These are phyloP conservation scores for Pichia sp. DNA, from an alignment of 1,139 yeast genomes.

Conservation along the genomic window DNA sequence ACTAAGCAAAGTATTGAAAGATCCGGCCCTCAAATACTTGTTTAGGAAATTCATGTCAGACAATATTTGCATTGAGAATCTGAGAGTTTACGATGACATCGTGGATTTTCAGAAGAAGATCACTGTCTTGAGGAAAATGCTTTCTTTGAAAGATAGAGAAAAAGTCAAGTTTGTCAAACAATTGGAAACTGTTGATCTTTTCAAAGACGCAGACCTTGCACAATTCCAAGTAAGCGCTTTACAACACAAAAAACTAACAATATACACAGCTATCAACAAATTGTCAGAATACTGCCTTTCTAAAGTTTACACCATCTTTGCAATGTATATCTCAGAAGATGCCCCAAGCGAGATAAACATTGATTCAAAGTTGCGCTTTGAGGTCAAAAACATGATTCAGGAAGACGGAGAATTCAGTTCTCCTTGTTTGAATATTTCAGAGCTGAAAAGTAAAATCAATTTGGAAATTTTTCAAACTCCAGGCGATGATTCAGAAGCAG, in stretches of 20 bases:
- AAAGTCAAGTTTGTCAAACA: constrained; percentile 10
- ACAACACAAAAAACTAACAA: constrained; percentile 20
- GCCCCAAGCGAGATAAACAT: constrained; percentile 73
- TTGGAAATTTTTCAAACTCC: not conserved
- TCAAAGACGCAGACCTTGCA: constrained; percentile 2
- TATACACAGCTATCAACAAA: constrained; percentile 37
- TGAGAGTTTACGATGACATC: constrained; percentile 64
- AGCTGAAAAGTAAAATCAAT: constrained; percentile 4
- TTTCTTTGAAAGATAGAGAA: constrained; percentile 25
- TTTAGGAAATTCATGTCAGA: constrained; percentile 61
- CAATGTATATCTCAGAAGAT: constrained; percentile 62
- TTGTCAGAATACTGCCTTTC: constrained; percentile 51
- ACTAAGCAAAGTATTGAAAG: constrained; percentile 51
- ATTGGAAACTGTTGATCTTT: constrained; percentile 5
- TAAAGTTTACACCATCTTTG: constrained; percentile 57
- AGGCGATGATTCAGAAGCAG: not conserved
- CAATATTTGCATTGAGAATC: constrained; percentile 70
- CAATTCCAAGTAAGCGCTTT: constrained; percentile 8
- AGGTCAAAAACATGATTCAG: constrained; percentile 35
- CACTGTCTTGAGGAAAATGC: constrained; percentile 33
- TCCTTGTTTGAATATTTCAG: constrained; percentile 4
- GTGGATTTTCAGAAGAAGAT: constrained; percentile 40
- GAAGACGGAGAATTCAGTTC: constrained; percentile 7
- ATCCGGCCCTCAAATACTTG: constrained; percentile 73
- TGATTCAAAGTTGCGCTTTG: constrained; percentile 50